These are phyloP conservation scores for Pythium scleroteichum DNA, from an alignment of 352 stramenopile species.

Conservation along the genomic window DNA sequence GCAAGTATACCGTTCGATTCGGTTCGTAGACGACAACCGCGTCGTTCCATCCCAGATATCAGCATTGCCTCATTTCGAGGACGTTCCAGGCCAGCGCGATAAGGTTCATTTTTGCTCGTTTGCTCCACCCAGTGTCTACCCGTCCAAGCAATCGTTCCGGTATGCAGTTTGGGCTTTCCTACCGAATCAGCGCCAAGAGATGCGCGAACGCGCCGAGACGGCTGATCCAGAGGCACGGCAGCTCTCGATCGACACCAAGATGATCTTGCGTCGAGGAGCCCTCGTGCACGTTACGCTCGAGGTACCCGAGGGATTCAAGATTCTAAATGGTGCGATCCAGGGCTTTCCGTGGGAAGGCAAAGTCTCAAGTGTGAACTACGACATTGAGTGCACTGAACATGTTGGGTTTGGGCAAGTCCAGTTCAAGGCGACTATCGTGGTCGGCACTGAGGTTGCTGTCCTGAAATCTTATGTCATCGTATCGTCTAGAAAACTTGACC, in stretches of 20 bases:
- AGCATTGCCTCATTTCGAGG: conserved; percentile 39
- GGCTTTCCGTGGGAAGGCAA: conserved; percentile 75
- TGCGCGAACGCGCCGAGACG: conserved; percentile 54
- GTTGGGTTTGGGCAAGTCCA: conserved; percentile 58
- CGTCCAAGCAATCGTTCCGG: conserved; percentile 62
- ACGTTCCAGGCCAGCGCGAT: conserved; percentile 50
- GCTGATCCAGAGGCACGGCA: conserved; percentile 38
- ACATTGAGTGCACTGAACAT: conserved; percentile 60
- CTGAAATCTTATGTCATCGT: conserved; percentile 75
- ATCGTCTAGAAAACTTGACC: conserved; percentile 37
- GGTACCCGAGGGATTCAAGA: conserved; percentile 55
- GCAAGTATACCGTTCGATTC: conserved; percentile 75
- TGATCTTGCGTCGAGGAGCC: conserved; percentile 70
- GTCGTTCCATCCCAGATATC: conserved; percentile 20
- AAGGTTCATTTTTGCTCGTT: conserved; percentile 81
- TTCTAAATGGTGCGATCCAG: conserved; percentile 64
- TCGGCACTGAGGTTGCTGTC: conserved; percentile 67
- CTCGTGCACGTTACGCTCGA: conserved; percentile 77
- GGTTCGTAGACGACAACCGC: conserved; percentile 31
- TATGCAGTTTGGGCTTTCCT: conserved; percentile 81
- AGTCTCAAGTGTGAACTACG: conserved; percentile 54
- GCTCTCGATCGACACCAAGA: conserved; percentile 63
- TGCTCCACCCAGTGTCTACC: conserved; percentile 55
- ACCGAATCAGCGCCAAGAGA: conserved; percentile 63
- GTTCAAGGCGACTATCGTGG: conserved; percentile 73